These are phyloP conservation scores for Apiotrichum mycotoxinovorans DNA, from an alignment of 1,284 basidiomycete genomes.

Conservation along the genomic window DNA sequence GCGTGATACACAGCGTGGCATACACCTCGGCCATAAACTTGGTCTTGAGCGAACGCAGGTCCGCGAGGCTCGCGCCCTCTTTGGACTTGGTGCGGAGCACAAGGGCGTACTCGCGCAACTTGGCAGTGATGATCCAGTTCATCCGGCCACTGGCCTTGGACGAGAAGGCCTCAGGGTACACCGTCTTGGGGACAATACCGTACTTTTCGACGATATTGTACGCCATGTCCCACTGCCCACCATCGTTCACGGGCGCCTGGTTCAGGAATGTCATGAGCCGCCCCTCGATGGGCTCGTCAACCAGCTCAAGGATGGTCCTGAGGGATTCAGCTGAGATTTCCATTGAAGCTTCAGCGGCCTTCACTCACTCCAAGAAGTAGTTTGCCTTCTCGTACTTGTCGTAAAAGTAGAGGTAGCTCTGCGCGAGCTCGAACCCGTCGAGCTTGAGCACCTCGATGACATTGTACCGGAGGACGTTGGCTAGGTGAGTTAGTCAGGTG, in stretches of 20 bases:
- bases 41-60: constrained; percentile 63
- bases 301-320: constrained; percentile 67
- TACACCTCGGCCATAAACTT: constrained; percentile 80
- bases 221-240: constrained; percentile 94
- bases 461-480: constrained; percentile 75
- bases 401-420: constrained; percentile 86
- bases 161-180: constrained; percentile 83
- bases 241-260: constrained; percentile 76
- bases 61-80: constrained; percentile 3
- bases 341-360: constrained; percentile 8
- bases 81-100: constrained; percentile 58
- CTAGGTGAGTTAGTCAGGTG: constrained; percentile 24
- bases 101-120: constrained; percentile 85
- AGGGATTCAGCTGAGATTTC: neutral
- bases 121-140: constrained; percentile 76
- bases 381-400: constrained; percentile 95
- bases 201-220: constrained; percentile 79
- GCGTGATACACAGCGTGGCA: constrained; percentile 75
- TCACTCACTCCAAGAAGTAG: constrained; percentile 73
- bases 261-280: constrained; percentile 75
- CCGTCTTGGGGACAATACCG: constrained; percentile 72
- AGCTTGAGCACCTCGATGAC: constrained; percentile 82
- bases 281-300: constrained; percentile 74
- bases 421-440: constrained; percentile 82
- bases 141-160: constrained; percentile 70